Evolutionary conservation across 352 stramenopile species (phyloP), one percentile per base, ranked within the genome.

Genomic region (Pythium aristosporum): DNA sequence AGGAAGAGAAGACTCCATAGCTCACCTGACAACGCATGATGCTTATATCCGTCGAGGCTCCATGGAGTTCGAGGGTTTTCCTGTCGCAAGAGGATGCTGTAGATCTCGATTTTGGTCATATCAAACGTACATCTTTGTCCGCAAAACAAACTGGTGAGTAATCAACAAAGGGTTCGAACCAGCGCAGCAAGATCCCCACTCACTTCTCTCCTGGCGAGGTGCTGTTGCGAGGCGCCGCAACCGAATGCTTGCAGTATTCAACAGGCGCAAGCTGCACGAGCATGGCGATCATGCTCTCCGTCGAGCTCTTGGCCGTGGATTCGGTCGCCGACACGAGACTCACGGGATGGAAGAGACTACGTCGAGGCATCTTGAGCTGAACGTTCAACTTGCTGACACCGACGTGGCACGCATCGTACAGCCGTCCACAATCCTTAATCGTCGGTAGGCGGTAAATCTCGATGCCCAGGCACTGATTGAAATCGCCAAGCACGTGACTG

Each of bases 251-350:
- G 51, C 77, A 88, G 30, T 78, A 48, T 0, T 51, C 64, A 16
- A 85, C 65, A 16, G 82, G 77, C 28, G 78, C 78, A 16, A 88
- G 44, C 34, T 88, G 77, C 43, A 85, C 64, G 34, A 89, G 69
- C 72, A 89, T 76, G 5, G 77, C 76, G 30, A 86, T 70, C 43
- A 78, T 74, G 36, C 69, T 82, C 57, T 67, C 68, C 13, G 77
- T 76, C 6, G 72, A 70, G 36, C 62, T 37, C 46, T 75, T 65
- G 28, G 58, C 71, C 57, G 65, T 71, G 23, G 77, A 85, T 41
- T 87, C 69, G 39, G 74, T 89, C n/a, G 82, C 82, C 25, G 82
- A 89, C 18, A 89, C 69, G 54, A 92, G 52, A 58, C 74, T 87
- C 42, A 90, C 80, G 6, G 79, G 74, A 43, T 78, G 72, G 44